Evolutionary conservation across 129 eudicot genomes (phyloP).

Genomic region (Flaveria linearis): DNA sequence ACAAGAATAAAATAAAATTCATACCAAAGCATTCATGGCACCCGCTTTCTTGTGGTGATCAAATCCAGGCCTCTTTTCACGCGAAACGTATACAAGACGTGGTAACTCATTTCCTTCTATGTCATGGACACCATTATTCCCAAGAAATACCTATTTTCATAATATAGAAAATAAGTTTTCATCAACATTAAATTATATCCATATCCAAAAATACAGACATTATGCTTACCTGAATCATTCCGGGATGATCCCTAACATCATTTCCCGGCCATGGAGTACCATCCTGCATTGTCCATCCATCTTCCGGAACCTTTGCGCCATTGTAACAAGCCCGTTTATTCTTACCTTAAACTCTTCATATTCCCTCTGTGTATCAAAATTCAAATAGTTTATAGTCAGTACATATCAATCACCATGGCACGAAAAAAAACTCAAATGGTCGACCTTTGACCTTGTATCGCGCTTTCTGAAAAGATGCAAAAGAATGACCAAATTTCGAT

Average conservation of each 20-base stretch:
- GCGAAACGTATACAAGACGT: conserved; percentile 83
- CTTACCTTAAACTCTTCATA: conserved; percentile 85
- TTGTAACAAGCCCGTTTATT: conserved; percentile 77
- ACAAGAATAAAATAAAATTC: conserved; percentile 1
- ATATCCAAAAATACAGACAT: not conserved
- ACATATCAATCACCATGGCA: conserved; percentile 8
- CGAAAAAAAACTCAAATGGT: not conserved
- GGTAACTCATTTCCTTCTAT: conserved; percentile 85
- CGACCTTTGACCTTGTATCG: not conserved
- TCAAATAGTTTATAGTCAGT: conserved; percentile 5
- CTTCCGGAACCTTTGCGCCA: conserved; percentile 93
- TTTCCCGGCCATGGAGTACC: conserved; percentile 96
- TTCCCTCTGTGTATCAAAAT: conserved; percentile 61
- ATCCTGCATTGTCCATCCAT: conserved; percentile 96
- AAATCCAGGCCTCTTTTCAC: conserved; percentile 92
- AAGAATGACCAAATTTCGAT: not conserved
- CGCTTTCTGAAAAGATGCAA: not conserved
- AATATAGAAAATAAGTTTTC: not conserved
- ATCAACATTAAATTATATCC: not conserved
- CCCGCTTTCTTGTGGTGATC: conserved; percentile 95
- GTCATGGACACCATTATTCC: conserved; percentile 75
- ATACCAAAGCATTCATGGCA: conserved; percentile 87
- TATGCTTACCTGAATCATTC: conserved; percentile 77
- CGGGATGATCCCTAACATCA: conserved; percentile 89
- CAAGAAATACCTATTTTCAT: conserved; percentile 62